A percentile compares a stretch with the other conserved stretches of the same genome.
Conservation (phyloP, 108 stramenopile genomes). For the Pseudonitzschia multistriata region DNA sequence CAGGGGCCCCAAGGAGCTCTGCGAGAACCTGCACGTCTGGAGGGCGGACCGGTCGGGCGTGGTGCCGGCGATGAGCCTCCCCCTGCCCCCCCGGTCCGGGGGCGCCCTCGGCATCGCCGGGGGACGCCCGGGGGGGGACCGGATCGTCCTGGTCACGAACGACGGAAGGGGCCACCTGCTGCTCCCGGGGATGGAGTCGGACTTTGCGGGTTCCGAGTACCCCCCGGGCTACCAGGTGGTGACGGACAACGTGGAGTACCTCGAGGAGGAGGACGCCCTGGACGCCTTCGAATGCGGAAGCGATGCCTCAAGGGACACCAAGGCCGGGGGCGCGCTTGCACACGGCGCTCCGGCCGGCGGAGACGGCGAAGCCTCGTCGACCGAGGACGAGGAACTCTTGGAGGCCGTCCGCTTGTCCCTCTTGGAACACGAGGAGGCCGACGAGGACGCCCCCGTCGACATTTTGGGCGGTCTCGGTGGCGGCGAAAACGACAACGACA, state of each 20-base stretch:
- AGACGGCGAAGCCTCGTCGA: constrained; percentile 12
- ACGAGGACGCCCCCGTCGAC: constrained; percentile 27
- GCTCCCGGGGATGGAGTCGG: constrained; percentile 35
- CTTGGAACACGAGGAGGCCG: constrained; percentile 21
- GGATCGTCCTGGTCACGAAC: constrained; percentile 28
- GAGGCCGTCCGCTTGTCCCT: constrained; percentile 49
- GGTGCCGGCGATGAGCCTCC: constrained; percentile 29
- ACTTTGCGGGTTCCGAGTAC: constrained; percentile 64
- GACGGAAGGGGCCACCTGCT: constrained; percentile 38
- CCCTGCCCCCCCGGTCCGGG: constrained; percentile 31
- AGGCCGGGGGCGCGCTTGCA: too few species aligned
- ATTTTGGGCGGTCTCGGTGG: constrained; percentile 15
- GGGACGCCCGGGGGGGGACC: too few species aligned
- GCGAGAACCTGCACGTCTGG: constrained; percentile 45
- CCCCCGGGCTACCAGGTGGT: constrained; percentile 59
- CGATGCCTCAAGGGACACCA: too few species aligned
- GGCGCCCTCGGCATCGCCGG: constrained; percentile 29
- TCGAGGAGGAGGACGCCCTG: constrained; percentile 64
- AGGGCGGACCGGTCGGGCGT: constrained; percentile 28
- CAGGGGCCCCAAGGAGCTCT: constrained; percentile 45
- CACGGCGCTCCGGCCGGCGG: too few species aligned
- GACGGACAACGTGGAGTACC: constrained; percentile 59
- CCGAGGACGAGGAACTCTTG: constrained; percentile 37
- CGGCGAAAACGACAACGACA: background rate
- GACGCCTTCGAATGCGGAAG: constrained; percentile 36